Conservation (phyloP, 495 filamentous ascomycete species). For the Ascodesmis nigricans region DNA sequence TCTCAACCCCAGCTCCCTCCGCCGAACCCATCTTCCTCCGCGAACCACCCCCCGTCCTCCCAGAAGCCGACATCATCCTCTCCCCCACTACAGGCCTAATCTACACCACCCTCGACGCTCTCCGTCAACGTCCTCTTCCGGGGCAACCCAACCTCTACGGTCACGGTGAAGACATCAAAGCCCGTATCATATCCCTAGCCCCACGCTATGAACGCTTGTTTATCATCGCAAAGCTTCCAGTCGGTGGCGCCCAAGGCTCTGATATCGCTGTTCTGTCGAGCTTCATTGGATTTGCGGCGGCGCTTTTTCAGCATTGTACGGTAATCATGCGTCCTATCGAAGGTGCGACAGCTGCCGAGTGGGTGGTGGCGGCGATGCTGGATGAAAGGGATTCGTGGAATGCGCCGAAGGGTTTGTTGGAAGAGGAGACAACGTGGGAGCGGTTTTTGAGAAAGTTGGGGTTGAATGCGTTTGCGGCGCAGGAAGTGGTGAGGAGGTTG, state of each 20-base stretch:
- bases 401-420: conserved; percentile 17
- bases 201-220: conserved; percentile 44
- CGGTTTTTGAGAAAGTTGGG: conserved; percentile 48
- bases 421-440: conserved; percentile 48
- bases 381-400: conserved; percentile 21
- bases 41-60: conserved; percentile 22
- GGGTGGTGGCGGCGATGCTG: conserved; percentile 32
- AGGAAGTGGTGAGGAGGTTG: conserved; percentile 38
- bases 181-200: conserved; percentile 34
- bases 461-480: conserved; percentile 63
- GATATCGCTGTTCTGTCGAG: conserved; percentile 33
- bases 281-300: conserved; percentile 30
- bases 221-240: conserved; percentile 32
- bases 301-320: conserved; percentile 25
- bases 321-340: conserved; percentile 27
- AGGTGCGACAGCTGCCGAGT: conserved; percentile 36
- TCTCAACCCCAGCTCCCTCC: conserved; percentile 23
- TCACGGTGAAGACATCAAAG: conserved; percentile 29
- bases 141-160: conserved; percentile 27
- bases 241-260: conserved; percentile 24
- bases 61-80: conserved; percentile 57
- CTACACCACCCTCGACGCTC: conserved; percentile 46
- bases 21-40: conserved; percentile 20
- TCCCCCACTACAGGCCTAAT: conserved; percentile 50
- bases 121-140: conserved; percentile 48